Base-by-base conservation (phyloP, 345 rosid species). In the Murraya koenigii region DNA sequence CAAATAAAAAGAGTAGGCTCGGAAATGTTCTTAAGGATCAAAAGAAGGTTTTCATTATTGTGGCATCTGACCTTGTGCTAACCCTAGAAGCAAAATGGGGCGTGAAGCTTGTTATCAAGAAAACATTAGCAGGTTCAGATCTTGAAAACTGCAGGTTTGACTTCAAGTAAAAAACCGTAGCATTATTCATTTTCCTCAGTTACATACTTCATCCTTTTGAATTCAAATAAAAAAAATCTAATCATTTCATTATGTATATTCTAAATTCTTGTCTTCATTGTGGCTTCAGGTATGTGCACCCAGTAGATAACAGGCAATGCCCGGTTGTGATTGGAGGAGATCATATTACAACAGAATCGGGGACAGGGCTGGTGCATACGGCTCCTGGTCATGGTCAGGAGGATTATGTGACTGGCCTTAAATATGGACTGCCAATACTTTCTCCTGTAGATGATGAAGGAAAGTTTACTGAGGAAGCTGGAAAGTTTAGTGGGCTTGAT, bases 341-440 rank as follows among this genome's bases (percentile, higher is more conserved):
- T 80, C 93, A 95, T 83, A 93, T 95, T 79, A 95, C 98, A 26
- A 95, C 96, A n/a, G 99, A 95, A 86, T 89, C 98, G 47, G 98
- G n/a, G 86, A 95, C 98, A 71, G 98, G 99, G 70, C 86, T 95
- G 80, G 98, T 95, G 83, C 99, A 95, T 87, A 95, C 98, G 35
- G 99, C 99, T 83, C 99, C 99, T 74, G 98, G 98, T 76, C 99
- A 95, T 87, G 99, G 99, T 79, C 98, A 88, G 84, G 99, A 95
- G 84, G 99, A 95, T 85, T 93, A 93, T 81, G 85, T 81, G 71
- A 95, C 97, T 49, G 96, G 97, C 77, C 76, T 89, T 75, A 95
- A 95, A 85, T 95, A 92, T 85, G 96, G 97, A 75, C 84, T 95
- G 74, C 88, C 98, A 78, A 60, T 95, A 71, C 77, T 82, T 69